These are phyloP conservation scores for Pezicula carpinea DNA, from an alignment of 2,329 filamentous ascomycete genomes.

Conservation along the genomic window DNA sequence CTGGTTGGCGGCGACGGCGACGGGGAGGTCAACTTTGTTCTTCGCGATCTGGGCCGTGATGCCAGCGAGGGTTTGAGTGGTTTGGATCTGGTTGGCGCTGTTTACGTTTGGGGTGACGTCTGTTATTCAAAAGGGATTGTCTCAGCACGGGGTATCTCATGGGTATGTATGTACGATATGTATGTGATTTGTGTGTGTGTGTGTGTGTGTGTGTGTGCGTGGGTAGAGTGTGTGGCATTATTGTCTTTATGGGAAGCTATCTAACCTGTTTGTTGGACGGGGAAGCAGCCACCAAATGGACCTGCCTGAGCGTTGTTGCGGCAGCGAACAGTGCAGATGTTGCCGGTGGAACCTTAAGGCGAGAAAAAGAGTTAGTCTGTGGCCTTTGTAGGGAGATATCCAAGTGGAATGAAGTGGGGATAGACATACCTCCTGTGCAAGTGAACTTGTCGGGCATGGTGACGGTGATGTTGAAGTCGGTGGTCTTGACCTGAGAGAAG, in stretches of 20 bases:
- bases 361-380: background rate
- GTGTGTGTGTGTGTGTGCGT: background rate
- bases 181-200: background rate
- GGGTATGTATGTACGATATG: background rate
- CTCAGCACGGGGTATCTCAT: background rate
- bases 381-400: no score
- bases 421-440: slow-evolving; percentile 44
- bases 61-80: slow-evolving; percentile 38
- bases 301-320: slow-evolving; percentile 53
- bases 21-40: slow-evolving; percentile 46
- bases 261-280: slow-evolving; percentile 44
- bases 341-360: slow-evolving; percentile 45
- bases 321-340: slow-evolving; percentile 55
- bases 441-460: slow-evolving; percentile 44
- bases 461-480: slow-evolving; percentile 53
- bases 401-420: background rate
- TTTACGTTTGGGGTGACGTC: slow-evolving; percentile 39
- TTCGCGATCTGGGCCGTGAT: slow-evolving; percentile 44
- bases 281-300: slow-evolving; percentile 54
- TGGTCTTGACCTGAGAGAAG: slow-evolving; percentile 49
- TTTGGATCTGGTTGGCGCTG: slow-evolving; percentile 40
- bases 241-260: background rate
- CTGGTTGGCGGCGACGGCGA: slow-evolving; percentile 41
- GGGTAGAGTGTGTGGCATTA: background rate
- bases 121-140: background rate